phyloP scores from a whole-genome alignment of 2,329 filamentous ascomycete species.

The Epichloe elymi region DNA sequence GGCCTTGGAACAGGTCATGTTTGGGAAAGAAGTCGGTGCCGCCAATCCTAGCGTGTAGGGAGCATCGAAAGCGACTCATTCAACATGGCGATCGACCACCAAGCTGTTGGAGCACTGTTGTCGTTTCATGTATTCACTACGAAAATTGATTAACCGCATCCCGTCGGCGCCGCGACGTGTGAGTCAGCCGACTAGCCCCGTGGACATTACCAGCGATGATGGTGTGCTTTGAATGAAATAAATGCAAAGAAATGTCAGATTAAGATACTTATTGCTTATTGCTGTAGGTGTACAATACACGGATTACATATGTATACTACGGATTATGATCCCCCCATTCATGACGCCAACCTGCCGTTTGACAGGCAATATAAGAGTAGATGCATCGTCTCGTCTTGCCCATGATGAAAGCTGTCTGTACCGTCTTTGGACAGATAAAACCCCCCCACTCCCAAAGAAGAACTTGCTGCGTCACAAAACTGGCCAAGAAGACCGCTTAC shows the following conservation, averaged over 20 bases:
- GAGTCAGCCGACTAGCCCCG: no score
- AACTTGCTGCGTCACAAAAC: not conserved
- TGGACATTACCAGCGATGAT: no score
- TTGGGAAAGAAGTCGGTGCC: not conserved
- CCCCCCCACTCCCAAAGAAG: not conserved
- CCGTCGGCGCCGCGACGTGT: no score
- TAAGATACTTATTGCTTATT: not conserved
- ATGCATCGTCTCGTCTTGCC: constrained; percentile 1
- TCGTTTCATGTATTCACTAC: no score
- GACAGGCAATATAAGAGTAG: not conserved
- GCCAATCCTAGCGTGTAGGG: no score
- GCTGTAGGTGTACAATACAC: not conserved
- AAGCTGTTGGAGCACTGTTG: no score
- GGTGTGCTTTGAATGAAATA: no score
- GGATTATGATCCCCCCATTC: not conserved
- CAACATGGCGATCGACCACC: no score
- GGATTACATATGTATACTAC: constrained; percentile 2
- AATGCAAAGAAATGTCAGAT: not conserved
- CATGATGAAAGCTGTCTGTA: not conserved
- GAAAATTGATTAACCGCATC: no score
- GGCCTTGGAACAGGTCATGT: not conserved
- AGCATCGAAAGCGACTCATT: not conserved
- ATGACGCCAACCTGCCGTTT: constrained; percentile 2
- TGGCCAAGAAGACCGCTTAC: not conserved
- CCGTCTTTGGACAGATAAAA: not conserved